Conservation (phyloP, 768 basidiomycete species). For the Lentinula lateritia region DNA sequence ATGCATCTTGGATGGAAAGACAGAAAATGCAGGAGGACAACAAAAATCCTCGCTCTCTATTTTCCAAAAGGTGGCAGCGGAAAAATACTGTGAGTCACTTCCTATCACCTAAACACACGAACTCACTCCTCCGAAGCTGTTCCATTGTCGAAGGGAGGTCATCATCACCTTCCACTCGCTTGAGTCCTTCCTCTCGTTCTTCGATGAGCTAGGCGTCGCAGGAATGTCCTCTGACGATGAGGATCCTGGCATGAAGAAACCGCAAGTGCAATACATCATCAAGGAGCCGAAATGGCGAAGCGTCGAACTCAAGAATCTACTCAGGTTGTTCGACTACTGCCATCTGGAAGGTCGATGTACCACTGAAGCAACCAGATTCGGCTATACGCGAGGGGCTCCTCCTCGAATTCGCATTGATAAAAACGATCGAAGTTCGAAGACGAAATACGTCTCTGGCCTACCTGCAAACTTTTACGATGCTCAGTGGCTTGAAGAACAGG, state of each 20-base stretch:
- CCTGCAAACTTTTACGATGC: neutral
- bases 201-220: neutral
- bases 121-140: neutral
- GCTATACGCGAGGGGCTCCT: neutral
- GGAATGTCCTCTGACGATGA: neutral
- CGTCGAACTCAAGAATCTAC: neutral
- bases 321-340: neutral
- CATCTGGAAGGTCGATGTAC: neutral
- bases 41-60: neutral
- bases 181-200: neutral
- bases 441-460: neutral
- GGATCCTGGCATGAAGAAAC: neutral
- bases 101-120: neutral
- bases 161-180: neutral
- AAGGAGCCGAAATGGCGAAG: neutral
- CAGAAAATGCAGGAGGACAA: neutral
- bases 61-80: neutral
- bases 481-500: neutral
- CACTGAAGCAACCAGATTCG: neutral
- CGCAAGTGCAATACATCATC: neutral
- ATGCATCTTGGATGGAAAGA: neutral
- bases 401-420: neutral
- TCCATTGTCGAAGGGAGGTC: neutral
- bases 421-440: neutral
- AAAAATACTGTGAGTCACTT: neutral